These are phyloP conservation scores for Kwoniella sp. DNA, from an alignment of 768 basidiomycete genomes.

Conservation along the genomic window DNA sequence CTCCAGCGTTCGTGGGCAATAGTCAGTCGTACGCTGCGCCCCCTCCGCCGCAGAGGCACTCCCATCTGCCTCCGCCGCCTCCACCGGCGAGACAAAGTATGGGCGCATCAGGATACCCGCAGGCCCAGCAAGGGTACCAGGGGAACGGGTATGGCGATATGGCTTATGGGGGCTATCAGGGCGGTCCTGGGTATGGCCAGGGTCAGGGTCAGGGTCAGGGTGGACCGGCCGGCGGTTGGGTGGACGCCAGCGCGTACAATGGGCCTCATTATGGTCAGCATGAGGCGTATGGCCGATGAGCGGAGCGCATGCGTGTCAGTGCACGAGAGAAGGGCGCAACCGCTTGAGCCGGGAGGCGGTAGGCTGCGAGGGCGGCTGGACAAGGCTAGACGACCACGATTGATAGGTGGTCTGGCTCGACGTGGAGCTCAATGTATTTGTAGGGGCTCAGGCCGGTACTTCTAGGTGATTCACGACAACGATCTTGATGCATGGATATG, in stretches of 20 bases:
- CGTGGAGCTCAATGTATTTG: too few relatives aligned
- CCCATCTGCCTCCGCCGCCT: slow-evolving; percentile 11
- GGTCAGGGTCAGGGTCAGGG: slow-evolving; percentile 5
- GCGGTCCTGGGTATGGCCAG: background rate
- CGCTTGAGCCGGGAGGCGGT: too few relatives aligned
- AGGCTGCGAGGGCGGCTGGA: too few relatives aligned
- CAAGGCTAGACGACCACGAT: too few relatives aligned
- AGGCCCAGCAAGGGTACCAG: background rate
- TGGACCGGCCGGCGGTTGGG: slow-evolving; percentile 4
- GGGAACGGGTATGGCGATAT: background rate
- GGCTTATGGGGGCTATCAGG: background rate
- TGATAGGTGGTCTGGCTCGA: too few relatives aligned
- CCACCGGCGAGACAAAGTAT: slow-evolving; percentile 5
- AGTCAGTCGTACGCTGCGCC: slow-evolving; percentile 14
- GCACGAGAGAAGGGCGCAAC: too few relatives aligned
- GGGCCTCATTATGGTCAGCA: slow-evolving; percentile 13
- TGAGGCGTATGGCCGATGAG: slow-evolving; percentile 18
- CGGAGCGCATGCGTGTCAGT: too few relatives aligned
- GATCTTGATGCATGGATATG: too few relatives aligned
- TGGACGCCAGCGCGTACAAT: slow-evolving; percentile 11
- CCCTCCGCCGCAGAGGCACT: slow-evolving; percentile 12
- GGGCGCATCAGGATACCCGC: slow-evolving; percentile 19
- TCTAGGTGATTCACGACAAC: too few relatives aligned
- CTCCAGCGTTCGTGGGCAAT: background rate
- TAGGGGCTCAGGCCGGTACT: too few relatives aligned